These are phyloP conservation scores for Ilyonectria mors-panacis DNA, from an alignment of 2,329 filamentous ascomycete genomes.

Conservation along the genomic window DNA sequence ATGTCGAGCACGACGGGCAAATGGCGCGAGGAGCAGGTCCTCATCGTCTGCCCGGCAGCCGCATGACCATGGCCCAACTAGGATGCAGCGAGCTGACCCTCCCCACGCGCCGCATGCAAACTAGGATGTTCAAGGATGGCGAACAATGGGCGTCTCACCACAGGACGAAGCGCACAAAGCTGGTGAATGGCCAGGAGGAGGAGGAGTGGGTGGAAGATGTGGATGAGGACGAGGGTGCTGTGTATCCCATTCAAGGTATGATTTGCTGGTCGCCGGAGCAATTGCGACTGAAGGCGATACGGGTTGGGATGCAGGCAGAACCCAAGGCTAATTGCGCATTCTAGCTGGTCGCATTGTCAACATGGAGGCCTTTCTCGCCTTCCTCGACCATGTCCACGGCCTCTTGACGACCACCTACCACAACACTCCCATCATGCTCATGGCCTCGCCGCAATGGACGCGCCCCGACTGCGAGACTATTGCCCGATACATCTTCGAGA, in stretches of 20 bases:
- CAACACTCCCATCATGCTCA: conserved; percentile 94
- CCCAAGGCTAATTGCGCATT: conserved; percentile 33
- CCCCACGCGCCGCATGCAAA: conserved; percentile 87
- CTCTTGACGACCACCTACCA: conserved; percentile 92
- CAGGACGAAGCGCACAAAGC: conserved; percentile 76
- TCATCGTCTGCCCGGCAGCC: conserved; percentile 85
- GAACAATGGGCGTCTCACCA: conserved; percentile 84
- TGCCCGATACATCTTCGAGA: conserved; percentile 96
- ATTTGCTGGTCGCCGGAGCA: conserved; percentile 12
- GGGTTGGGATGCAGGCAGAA: not conserved
- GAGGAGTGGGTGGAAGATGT: conserved; percentile 90
- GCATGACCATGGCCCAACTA: conserved; percentile 91
- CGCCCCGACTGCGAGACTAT: conserved; percentile 88
- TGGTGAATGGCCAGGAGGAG: conserved; percentile 63
- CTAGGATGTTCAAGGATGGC: conserved; percentile 94
- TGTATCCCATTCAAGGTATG: conserved; percentile 83
- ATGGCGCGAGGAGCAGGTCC: conserved; percentile 76
- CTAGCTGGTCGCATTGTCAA: conserved; percentile 85
- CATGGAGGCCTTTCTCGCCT: conserved; percentile 93
- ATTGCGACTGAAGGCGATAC: conserved; percentile 17
- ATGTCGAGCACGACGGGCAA: conserved; percentile 72
- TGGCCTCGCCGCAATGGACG: conserved; percentile 92
- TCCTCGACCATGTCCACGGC: conserved; percentile 93
- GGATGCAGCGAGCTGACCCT: conserved; percentile 93
- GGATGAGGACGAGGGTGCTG: conserved; percentile 87